Percentiles rank a stretch among this genome's conserved stretches.
phyloP scores from a whole-genome alignment of 2,329 filamentous ascomycete genomes.

The Trichoderma sp. region DNA sequence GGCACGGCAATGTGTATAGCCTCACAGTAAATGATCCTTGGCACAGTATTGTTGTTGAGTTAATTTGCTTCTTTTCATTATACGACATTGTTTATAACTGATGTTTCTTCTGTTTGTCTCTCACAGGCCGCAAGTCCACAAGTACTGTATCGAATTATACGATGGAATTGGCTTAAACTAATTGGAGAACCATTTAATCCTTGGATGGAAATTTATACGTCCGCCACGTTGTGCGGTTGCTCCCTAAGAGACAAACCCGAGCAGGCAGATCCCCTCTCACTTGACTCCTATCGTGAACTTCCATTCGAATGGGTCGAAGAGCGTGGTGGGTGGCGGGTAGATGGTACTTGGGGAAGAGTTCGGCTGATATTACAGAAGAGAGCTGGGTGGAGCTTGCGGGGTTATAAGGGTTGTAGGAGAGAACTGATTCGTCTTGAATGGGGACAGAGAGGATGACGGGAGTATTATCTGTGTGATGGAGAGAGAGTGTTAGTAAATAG shows the following conservation, averaged over 20 bases:
- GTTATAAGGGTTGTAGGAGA: slow-evolving; percentile 39
- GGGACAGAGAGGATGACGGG: slow-evolving; percentile 36
- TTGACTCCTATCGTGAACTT: slow-evolving; percentile 45
- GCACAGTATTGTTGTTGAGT: not conserved
- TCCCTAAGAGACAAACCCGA: slow-evolving; percentile 50
- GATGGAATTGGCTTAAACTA: not conserved
- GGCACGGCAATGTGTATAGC: not conserved
- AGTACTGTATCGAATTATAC: not conserved
- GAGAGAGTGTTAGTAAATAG: not conserved
- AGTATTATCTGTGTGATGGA: slow-evolving; percentile 25
- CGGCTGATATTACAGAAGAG: slow-evolving; percentile 9
- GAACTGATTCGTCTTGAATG: slow-evolving; percentile 32
- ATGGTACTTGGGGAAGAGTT: slow-evolving; percentile 24
- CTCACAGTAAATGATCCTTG: not conserved
- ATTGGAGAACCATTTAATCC: not conserved
- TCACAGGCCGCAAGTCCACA: not conserved
- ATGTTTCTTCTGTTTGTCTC: not conserved
- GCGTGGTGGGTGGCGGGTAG: slow-evolving; percentile 30
- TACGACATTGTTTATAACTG: not conserved
- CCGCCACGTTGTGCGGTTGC: slow-evolving; percentile 45
- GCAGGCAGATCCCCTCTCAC: slow-evolving; percentile 46
- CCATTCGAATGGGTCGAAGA: slow-evolving; percentile 46
- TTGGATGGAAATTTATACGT: slow-evolving; percentile 41
- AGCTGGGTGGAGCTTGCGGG: slow-evolving; percentile 20
- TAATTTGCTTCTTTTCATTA: not conserved